Evolutionary conservation across 23 red algal species (phyloP), one percentile per base, ranked within the genome.

Genomic region (Gracilaria domingensis): DNA sequence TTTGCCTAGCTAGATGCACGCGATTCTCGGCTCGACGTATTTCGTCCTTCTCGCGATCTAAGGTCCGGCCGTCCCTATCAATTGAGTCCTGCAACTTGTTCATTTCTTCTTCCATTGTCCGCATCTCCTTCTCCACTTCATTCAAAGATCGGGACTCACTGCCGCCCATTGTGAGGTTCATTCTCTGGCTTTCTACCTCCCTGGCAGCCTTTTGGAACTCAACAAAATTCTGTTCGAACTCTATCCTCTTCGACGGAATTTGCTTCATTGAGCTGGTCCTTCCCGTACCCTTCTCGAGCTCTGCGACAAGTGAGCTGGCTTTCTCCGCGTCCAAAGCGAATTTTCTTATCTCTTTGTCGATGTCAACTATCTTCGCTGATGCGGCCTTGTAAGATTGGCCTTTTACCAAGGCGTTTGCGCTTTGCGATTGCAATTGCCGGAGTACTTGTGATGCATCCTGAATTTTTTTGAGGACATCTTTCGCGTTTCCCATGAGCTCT

Each of bases 1-100:
- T 79, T 38, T 90, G 26, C 42, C 33, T 47, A 42, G 73, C 47
- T 29, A 17, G 32, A 38, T 90, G 72, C 28, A 90, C 33, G 14
- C 87, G 87, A 81, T 80, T 79, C 61, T 90, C 87, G 12, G 75
- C 75, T 62, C 47, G 28, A 12, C 75, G 74, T 3, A 90, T 39
- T n/a, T 90, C 75, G 21, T 90, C 87, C 65, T 58, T 60, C 64
- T 90, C 87, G 21, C 56, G 73, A 12, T 90, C 87, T 48, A 90
- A 39, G 61, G 23, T 25, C 8, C 87, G 54, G 32, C 24, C 21
- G 37, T 81, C 48, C 59, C 65, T 67, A n/a, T 90, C 71, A 50
- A 71, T 90, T 6, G 32, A 49, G 38, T 80, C 72, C 45, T 57
- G 71, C 58, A 90, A 66, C 51, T 81, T 71, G 33, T 66, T 48